Base-by-base conservation (phyloP, 345 rosid genomes). In the Excoecaria agallocha region DNA sequence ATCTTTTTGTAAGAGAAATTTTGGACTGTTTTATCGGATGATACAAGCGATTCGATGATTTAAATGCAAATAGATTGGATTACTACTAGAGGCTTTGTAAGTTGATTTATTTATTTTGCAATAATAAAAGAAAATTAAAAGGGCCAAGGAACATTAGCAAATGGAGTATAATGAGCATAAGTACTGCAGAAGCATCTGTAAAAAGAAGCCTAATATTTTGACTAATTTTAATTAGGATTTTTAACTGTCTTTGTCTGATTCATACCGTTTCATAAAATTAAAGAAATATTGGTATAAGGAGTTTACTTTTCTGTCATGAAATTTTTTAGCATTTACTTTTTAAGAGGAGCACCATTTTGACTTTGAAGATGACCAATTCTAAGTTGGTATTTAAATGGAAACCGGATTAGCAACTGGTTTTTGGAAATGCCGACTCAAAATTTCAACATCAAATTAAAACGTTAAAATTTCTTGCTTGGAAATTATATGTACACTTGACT, bases 281-380 rank as follows among this genome's bases (percentile, higher is more conserved):
- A 22, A 25, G 12, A n/a, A 20, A 41, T 35, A 55, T 38, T 55
- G 41, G 17, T 56, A 71, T 56, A 65, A 38, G 3, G 17, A 59
- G 17, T 54, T 62, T 63, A 70, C n/a, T 19, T 54, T 22, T 39
- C 65, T 52, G 55, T 15, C n/a, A 70, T 57, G 51, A 65, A 20
- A 19, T 52, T 46, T 37, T 72, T 72, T 49, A 66, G 56, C 39
- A 77, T 71, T 77, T 65, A 66, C 61, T 65, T 72, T 77, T 58
- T 22, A 9, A 39, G 48, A 43, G 7, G 37, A 52, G 55, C 30
- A 38, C 25, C 24, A 56, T 70, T 70, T 70, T 70, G 64, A 70
- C 63, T 55, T 70, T 11, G 1, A 56, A 37, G 35, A 70, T 70
- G 48, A 55, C 63, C 39, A 17, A 70, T 70, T 70, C 73, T 17